Conservation (phyloP, 2,329 filamentous ascomycete species). For the Ceratocystis harringtonii region DNA sequence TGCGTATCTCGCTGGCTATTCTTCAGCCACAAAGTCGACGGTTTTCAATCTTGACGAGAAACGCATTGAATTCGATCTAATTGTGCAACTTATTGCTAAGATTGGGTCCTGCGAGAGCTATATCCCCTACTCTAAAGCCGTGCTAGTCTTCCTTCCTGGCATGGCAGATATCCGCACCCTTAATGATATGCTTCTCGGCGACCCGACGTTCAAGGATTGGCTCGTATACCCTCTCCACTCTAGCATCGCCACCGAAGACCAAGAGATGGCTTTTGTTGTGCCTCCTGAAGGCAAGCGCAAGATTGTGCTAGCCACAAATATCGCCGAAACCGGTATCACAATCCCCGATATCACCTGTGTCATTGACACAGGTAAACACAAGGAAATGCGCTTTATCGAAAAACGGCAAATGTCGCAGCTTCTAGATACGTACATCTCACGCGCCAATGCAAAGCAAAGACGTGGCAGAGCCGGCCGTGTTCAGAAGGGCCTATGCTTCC, state of each 20-base stretch:
- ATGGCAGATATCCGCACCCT: slow-evolving; percentile 82
- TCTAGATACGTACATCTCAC: slow-evolving; percentile 87
- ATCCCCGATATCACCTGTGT: slow-evolving; percentile 97
- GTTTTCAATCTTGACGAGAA: slow-evolving; percentile 77
- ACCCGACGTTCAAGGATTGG: slow-evolving; percentile 68
- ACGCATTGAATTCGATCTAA: slow-evolving; percentile 74
- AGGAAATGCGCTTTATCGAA: slow-evolving; percentile 95
- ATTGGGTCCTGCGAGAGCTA: slow-evolving; percentile 57
- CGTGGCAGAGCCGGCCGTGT: slow-evolving; percentile 90
- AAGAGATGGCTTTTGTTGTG: slow-evolving; percentile 79
- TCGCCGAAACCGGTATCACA: slow-evolving; percentile 95
- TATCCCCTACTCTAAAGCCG: slow-evolving; percentile 64
- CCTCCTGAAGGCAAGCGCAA: slow-evolving; percentile 73
- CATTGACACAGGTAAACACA: slow-evolving; percentile 90
- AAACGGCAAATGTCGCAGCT: slow-evolving; percentile 77
- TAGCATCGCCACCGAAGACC: slow-evolving; percentile 87
- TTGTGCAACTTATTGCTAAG: slow-evolving; percentile 62
- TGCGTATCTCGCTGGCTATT: slow-evolving; percentile 58
- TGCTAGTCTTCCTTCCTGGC: slow-evolving; percentile 88
- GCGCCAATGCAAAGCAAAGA: slow-evolving; percentile 89
- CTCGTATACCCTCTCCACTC: slow-evolving; percentile 83
- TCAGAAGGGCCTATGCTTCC: slow-evolving; percentile 87
- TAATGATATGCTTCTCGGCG: slow-evolving; percentile 68
- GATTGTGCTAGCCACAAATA: slow-evolving; percentile 93
- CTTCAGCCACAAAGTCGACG: slow-evolving; percentile 56